A percentile compares a stretch with the other conserved stretches of the same genome.
These are phyloP conservation scores for Dictyostelium brefeldianum DNA, from an alignment of 78 protist species.

Conservation along the genomic window DNA sequence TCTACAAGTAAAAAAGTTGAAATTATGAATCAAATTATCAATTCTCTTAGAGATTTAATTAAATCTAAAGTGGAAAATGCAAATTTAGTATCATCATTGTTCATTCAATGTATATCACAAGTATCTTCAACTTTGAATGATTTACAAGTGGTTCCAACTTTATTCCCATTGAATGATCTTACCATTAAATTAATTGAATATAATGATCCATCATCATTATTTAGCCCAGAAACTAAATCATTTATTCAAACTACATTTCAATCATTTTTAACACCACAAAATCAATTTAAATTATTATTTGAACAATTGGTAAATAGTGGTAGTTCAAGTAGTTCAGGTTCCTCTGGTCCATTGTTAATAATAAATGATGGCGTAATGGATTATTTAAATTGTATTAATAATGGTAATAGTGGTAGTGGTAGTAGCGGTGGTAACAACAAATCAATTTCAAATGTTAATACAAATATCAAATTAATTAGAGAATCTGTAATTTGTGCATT, in stretches of 20 bases:
- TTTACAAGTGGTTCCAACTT: neutral
- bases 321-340: no score
- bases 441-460: no score
- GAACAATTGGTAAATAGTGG: slow-evolving; percentile 24
- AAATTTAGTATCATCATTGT: neutral
- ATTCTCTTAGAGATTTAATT: neutral
- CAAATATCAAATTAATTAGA: slow-evolving; percentile 10
- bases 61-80: neutral
- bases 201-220: slow-evolving; percentile 1
- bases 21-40: slow-evolving; percentile 63
- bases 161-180: slow-evolving; percentile 11
- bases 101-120: slow-evolving; percentile 37
- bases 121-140: slow-evolving; percentile 50
- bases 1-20: slow-evolving; percentile 29
- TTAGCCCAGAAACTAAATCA: neutral
- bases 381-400: neutral
- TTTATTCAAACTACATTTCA: slow-evolving; percentile 37
- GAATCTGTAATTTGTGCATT: slow-evolving; percentile 39
- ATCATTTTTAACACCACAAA: slow-evolving; percentile 28
- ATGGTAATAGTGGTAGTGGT: no score
- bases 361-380: slow-evolving; percentile 61
- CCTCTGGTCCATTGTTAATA: neutral
- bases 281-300: slow-evolving; percentile 29
- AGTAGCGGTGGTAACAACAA: no score
- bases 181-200: slow-evolving; percentile 26